phyloP scores from a whole-genome alignment of 1,284 basidiomycete genomes.

The Marasmius sp. region DNA sequence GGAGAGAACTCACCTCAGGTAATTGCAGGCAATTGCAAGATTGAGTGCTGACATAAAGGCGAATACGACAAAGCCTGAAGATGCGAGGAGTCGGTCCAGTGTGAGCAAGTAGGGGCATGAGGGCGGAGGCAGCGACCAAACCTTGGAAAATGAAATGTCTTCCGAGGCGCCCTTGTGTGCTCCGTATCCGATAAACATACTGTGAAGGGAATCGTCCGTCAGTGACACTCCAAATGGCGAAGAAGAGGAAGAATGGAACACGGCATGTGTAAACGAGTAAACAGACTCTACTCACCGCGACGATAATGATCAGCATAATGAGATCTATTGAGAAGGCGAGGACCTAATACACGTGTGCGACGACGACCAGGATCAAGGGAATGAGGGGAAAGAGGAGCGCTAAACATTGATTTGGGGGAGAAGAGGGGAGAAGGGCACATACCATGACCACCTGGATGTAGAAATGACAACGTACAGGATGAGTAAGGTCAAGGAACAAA shows the following conservation, averaged over 20 bases:
- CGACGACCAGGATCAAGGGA: not conserved
- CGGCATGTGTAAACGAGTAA: too few relatives aligned
- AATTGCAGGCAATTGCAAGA: conserved; percentile 13
- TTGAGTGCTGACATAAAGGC: conserved; percentile 18
- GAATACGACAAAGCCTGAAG: conserved; percentile 16
- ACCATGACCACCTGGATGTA: conserved; percentile 4
- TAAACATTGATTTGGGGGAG: not conserved
- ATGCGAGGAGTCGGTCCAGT: too few relatives aligned
- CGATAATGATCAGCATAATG: conserved; percentile 10
- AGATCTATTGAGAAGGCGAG: conserved; percentile 13
- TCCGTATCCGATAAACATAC: conserved; percentile 4
- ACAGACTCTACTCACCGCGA: conserved; percentile 1
- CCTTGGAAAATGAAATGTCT: conserved; percentile 8
- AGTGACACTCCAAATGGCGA: not conserved
- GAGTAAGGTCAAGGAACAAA: not conserved
- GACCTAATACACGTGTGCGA: not conserved
- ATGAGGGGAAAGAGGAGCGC: too few relatives aligned
- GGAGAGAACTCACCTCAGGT: conserved; percentile 11
- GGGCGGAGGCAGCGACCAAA: not conserved
- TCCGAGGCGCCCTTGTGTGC: conserved; percentile 5
- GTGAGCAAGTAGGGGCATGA: conserved; percentile 9
- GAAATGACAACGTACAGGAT: not conserved
- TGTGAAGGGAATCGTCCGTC: not conserved
- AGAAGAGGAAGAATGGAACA: not conserved
- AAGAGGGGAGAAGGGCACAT: not conserved